Conservation (phyloP, 2,329 filamentous ascomycete species). For the Nannizziopsis barbatae region DNA sequence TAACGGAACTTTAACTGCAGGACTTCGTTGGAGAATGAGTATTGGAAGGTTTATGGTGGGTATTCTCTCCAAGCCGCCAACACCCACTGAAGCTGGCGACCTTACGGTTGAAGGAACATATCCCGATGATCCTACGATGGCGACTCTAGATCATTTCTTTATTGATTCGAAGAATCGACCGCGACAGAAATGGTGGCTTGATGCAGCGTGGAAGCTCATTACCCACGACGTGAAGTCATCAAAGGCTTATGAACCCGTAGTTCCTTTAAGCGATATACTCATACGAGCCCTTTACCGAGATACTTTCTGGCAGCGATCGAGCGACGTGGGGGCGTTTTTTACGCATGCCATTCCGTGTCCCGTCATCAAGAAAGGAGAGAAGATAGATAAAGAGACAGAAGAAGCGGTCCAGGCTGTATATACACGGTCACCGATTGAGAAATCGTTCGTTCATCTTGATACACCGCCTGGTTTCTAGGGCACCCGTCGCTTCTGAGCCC, state of each 20-base stretch:
- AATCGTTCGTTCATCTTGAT: too few species aligned
- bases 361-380: background rate
- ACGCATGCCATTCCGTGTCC: background rate
- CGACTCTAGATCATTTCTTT: background rate
- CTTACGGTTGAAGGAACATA: background rate
- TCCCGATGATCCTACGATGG: background rate
- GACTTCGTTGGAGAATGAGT: background rate
- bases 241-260: background rate
- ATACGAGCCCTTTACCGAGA: slow-evolving; percentile 1
- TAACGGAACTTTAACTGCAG: background rate
- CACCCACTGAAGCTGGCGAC: background rate
- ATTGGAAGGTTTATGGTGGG: slow-evolving; percentile 14
- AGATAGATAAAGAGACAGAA: background rate
- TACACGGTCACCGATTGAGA: too few species aligned
- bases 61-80: background rate
- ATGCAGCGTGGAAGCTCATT: background rate
- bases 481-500: too few species aligned
- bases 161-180: background rate
- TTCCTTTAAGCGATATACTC: background rate
- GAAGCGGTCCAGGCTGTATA: too few species aligned
- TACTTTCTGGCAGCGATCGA: background rate
- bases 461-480: too few species aligned
- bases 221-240: background rate
- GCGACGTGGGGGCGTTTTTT: too few species aligned
- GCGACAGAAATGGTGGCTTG: background rate